These are phyloP conservation scores for Grigorovia humatica DNA, from an alignment of 805 yeast species.

Conservation along the genomic window DNA sequence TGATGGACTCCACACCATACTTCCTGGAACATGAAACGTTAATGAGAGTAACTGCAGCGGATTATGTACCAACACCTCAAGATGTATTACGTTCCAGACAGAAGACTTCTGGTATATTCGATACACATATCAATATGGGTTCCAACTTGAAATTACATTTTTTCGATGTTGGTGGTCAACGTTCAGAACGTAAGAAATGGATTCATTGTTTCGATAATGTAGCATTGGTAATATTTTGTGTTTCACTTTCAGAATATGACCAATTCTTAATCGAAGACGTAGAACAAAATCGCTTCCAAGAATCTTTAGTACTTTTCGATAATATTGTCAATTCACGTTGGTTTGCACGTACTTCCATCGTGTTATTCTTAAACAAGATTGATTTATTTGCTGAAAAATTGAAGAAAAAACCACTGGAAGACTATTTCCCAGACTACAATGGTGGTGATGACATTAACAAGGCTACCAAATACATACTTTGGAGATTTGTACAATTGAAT, in stretches of 20 bases:
- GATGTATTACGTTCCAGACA: slow-evolving; percentile 83
- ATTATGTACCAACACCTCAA: slow-evolving; percentile 60
- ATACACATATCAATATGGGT: slow-evolving; percentile 67
- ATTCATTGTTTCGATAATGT: slow-evolving; percentile 93
- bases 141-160: slow-evolving; percentile 47
- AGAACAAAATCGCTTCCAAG: slow-evolving; percentile 67
- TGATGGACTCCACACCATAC: slow-evolving; percentile 77
- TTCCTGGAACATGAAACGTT: slow-evolving; percentile 49
- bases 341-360: slow-evolving; percentile 81
- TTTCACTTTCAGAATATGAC: slow-evolving; percentile 84
- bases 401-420: slow-evolving; percentile 69
- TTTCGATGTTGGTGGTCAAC: slow-evolving; percentile 90
- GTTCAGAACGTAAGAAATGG: slow-evolving; percentile 95
- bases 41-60: slow-evolving; percentile 37
- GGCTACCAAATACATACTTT: slow-evolving; percentile 83
- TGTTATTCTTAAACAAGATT: slow-evolving; percentile 78
- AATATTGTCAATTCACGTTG: slow-evolving; percentile 87
- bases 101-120: slow-evolving; percentile 88
- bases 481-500: slow-evolving; percentile 82
- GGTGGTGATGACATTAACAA: slow-evolving; percentile 86
- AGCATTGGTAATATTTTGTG: slow-evolving; percentile 81
- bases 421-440: slow-evolving; percentile 78
- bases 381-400: slow-evolving; percentile 83
- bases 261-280: slow-evolving; percentile 72
- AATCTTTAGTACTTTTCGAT: slow-evolving; percentile 74